A percentile compares a stretch with the other conserved stretches of the same genome.
phyloP scores from a whole-genome alignment of 2,329 filamentous ascomycete species.

The Xylaria sp. region DNA sequence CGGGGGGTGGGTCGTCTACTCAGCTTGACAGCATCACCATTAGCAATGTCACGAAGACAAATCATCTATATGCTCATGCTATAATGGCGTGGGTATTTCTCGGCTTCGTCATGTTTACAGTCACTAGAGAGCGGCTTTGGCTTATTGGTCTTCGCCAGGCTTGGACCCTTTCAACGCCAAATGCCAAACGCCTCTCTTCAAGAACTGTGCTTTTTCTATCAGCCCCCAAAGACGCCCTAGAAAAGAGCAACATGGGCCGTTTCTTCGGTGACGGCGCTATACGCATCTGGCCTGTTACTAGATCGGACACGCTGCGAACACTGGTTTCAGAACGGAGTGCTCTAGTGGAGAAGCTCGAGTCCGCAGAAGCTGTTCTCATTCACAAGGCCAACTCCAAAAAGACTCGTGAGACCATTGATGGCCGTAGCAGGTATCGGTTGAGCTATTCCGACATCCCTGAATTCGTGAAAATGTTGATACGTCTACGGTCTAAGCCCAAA shows the following conservation, averaged over 20 bases:
- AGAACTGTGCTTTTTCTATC: conserved; percentile 92
- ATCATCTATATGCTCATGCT: conserved; percentile 80
- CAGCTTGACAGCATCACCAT: conserved; percentile 71
- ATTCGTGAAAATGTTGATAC: conserved; percentile 32
- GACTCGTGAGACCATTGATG: conserved; percentile 42
- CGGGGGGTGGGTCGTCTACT: conserved; percentile 67
- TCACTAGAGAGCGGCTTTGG: conserved; percentile 89
- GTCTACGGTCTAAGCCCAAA: conserved; percentile 64
- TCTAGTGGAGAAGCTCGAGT: conserved; percentile 78
- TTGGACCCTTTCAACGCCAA: conserved; percentile 84
- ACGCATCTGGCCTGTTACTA: conserved; percentile 81
- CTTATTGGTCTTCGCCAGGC: conserved; percentile 94
- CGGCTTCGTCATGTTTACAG: conserved; percentile 84
- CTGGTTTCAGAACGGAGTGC: conserved; percentile 78
- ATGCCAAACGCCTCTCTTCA: conserved; percentile 84
- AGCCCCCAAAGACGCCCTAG: conserved; percentile 77
- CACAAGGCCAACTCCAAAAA: conserved; percentile 70
- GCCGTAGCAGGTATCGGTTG: conserved; percentile 7
- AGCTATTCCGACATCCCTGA: conserved; percentile 34
- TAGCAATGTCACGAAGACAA: conserved; percentile 60
- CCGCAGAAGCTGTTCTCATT: conserved; percentile 81
- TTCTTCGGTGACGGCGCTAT: conserved; percentile 82
- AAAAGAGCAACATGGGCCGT: conserved; percentile 72
- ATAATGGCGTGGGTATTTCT: conserved; percentile 84
- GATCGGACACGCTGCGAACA: conserved; percentile 75